Conservation (phyloP, 2,329 filamentous ascomycete species). For the Fusarium dimerum region DNA sequence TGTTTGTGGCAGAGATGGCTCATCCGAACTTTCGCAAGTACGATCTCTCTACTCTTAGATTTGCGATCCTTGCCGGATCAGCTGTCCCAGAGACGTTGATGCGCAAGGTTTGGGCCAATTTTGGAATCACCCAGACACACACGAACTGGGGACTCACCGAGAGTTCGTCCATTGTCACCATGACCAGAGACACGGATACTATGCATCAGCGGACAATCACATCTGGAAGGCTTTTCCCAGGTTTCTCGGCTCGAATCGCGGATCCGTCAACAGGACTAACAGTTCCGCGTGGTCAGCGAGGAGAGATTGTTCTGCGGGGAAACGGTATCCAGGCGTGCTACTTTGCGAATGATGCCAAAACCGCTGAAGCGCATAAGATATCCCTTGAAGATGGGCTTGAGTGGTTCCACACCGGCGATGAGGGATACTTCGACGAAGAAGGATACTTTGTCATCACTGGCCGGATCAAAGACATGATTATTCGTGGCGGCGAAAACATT, state of each 20-base stretch:
- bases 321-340: background rate
- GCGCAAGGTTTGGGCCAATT: background rate
- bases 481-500: slow-evolving; percentile 85
- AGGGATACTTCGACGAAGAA: slow-evolving; percentile 73
- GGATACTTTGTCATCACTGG: slow-evolving; percentile 82
- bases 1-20: background rate
- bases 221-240: background rate
- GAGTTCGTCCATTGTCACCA: background rate
- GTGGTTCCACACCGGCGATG: slow-evolving; percentile 87
- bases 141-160: background rate
- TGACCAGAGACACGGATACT: background rate
- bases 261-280: background rate
- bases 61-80: background rate
- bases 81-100: background rate
- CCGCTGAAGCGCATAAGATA: background rate
- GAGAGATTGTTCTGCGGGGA: background rate
- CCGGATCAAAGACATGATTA: slow-evolving; percentile 84
- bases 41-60: background rate
- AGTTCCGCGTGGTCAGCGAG: background rate
- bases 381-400: background rate
- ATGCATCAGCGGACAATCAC: background rate
- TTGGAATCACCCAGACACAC: background rate
- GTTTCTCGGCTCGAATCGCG: background rate
- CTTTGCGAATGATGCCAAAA: background rate
- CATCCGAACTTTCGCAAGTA: background rate